A percentile compares a stretch with the other conserved stretches of the same genome.
Conservation (phyloP, 1,284 basidiomycete species). For the Calocybe gambosa region DNA sequence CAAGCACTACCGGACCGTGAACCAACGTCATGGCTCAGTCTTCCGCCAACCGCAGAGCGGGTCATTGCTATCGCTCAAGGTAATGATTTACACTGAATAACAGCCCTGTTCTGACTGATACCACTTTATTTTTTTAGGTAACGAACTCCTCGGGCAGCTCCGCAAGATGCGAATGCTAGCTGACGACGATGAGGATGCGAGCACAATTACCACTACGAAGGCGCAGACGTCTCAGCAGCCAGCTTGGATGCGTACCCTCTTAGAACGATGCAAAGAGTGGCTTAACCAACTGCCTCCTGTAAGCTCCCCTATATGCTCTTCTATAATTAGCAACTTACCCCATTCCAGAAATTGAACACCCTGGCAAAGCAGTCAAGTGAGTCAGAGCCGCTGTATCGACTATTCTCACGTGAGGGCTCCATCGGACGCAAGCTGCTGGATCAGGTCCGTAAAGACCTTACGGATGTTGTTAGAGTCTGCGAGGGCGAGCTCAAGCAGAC, state of each 20-base stretch:
- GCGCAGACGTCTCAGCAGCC: slow-evolving; percentile 67
- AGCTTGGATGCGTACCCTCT: slow-evolving; percentile 86
- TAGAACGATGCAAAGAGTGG: slow-evolving; percentile 81
- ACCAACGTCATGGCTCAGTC: slow-evolving; percentile 88
- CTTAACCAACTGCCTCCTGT: slow-evolving; percentile 71
- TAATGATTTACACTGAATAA: slow-evolving; percentile 26
- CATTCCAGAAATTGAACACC: slow-evolving; percentile 51
- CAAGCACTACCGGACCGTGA: slow-evolving; percentile 82
- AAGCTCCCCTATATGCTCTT: slow-evolving; percentile 19
- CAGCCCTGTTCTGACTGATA: slow-evolving; percentile 12
- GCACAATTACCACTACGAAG: slow-evolving; percentile 47
- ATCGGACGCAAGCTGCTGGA: slow-evolving; percentile 74
- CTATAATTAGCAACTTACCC: slow-evolving; percentile 3
- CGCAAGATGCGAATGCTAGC: slow-evolving; percentile 88
- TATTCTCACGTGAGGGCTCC: slow-evolving; percentile 84
- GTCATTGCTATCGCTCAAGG: slow-evolving; percentile 90
- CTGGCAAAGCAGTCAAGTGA: slow-evolving; percentile 60
- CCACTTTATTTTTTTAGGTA: slow-evolving; percentile 44
- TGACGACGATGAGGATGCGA: slow-evolving; percentile 78
- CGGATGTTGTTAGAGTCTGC: slow-evolving; percentile 79
- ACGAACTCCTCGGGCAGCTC: slow-evolving; percentile 76
- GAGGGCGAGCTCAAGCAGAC: slow-evolving; percentile 88
- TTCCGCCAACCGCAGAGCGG: slow-evolving; percentile 85
- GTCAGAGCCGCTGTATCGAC: slow-evolving; percentile 79
- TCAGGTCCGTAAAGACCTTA: slow-evolving; percentile 76